phyloP scores from a whole-genome alignment of 441 rosid genomes.

The Daphne laureola region DNA sequence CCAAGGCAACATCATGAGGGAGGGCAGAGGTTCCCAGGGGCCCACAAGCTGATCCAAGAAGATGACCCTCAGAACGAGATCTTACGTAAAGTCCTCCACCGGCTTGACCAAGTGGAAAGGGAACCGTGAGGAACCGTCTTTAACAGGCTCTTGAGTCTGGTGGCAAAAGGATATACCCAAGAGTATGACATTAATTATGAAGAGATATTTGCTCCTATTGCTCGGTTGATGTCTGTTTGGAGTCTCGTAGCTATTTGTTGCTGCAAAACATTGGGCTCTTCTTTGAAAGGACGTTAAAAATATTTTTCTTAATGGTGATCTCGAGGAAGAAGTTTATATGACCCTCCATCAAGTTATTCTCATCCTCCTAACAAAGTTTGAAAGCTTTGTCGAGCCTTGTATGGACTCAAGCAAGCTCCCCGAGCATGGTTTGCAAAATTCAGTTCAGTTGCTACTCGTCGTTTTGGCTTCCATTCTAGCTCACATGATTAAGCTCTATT shows the following conservation, averaged over 20 bases:
- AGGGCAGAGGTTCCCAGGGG: no score
- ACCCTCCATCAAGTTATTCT: background rate
- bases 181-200: conserved; percentile 3
- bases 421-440: no score
- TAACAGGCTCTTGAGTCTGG: no score
- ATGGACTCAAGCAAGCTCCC: no score
- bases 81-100: no score
- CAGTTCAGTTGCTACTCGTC: background rate
- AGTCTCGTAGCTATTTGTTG: background rate
- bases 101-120: no score
- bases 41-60: no score
- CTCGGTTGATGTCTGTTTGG: background rate
- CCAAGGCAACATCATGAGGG: no score
- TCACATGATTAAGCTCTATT: background rate
- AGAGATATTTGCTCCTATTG: background rate
- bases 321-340: background rate
- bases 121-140: no score
- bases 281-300: background rate
- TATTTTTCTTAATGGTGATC: conserved; percentile 3
- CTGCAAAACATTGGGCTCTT: background rate
- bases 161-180: background rate
- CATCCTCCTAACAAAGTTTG: no score
- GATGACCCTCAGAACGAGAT: no score
- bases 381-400: no score
- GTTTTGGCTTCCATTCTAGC: background rate